Percentiles rank a stretch among this genome's conserved stretches.
Evolutionary conservation across 2,329 filamentous ascomycete genomes (phyloP).

Genomic region (Diaporthe sp.): DNA sequence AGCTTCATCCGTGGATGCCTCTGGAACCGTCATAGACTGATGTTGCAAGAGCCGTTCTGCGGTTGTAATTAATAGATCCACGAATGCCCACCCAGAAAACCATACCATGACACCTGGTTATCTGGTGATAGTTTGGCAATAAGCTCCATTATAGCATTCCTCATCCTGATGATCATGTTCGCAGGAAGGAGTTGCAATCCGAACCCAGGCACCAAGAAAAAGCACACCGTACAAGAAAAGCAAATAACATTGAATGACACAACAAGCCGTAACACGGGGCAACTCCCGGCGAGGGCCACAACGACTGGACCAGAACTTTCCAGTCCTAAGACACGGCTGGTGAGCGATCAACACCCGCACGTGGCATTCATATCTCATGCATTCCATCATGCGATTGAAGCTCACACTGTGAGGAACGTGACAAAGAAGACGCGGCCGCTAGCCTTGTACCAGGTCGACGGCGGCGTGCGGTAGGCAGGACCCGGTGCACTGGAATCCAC

Average conservation of each 20-base stretch:
- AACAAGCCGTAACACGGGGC: constrained; percentile 6
- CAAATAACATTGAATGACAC: background rate
- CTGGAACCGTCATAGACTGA: background rate
- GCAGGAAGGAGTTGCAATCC: background rate
- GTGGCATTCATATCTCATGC: constrained; percentile 12
- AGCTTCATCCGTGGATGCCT: background rate
- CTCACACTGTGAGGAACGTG: constrained; percentile 15
- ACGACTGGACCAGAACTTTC: constrained; percentile 23
- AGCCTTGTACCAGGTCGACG: background rate
- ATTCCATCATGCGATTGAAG: background rate
- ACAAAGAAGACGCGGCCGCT: constrained; percentile 5
- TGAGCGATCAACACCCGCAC: constrained; percentile 12
- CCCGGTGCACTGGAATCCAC: constrained; percentile 9
- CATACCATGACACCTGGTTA: background rate
- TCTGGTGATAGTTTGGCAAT: background rate
- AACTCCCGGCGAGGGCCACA: background rate
- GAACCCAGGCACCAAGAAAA: background rate
- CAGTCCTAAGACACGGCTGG: background rate
- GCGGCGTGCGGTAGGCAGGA: constrained; percentile 3
- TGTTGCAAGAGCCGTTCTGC: background rate
- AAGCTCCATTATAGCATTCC: background rate
- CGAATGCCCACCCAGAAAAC: background rate
- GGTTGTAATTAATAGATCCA: too few relatives aligned
- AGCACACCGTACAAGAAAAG: background rate
- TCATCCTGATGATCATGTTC: background rate